Conservation (phyloP, 2,329 filamentous ascomycete genomes). For the Xylariaceae sp. region DNA sequence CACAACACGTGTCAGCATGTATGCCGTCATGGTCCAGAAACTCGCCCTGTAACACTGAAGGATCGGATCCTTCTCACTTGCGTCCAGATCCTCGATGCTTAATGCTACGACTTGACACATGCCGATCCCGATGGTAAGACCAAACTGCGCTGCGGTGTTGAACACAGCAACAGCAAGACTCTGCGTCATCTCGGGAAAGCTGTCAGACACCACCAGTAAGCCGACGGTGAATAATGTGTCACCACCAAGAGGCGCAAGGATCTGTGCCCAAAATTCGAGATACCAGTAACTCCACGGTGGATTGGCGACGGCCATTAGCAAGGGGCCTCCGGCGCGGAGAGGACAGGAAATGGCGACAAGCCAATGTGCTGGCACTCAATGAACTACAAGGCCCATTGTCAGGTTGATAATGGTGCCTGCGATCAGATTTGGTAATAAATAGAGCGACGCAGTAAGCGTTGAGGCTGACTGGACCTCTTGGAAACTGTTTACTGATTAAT, state of each 20-base stretch:
- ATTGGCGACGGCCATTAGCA: conserved; percentile 51
- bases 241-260: conserved; percentile 41
- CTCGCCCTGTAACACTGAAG: conserved; percentile 50
- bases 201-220: conserved; percentile 50
- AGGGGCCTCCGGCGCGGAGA: conserved; percentile 43
- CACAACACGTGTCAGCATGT: conserved; percentile 36
- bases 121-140: conserved; percentile 49
- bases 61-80: conserved; percentile 28
- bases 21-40: conserved; percentile 51
- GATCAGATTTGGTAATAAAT: conserved; percentile 42
- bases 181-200: conserved; percentile 51
- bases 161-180: conserved; percentile 58
- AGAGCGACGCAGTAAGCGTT: conserved; percentile 36
- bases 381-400: conserved; percentile 39
- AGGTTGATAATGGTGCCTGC: conserved; percentile 42
- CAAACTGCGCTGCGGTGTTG: conserved; percentile 55
- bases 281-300: conserved; percentile 49
- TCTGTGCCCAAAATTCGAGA: conserved; percentile 40
- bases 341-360: conserved; percentile 38
- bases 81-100: conserved; percentile 39
- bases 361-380: conserved; percentile 35
- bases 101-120: conserved; percentile 46
- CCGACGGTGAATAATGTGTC: conserved; percentile 55
- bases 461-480: conserved; percentile 38
- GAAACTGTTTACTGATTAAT: conserved; percentile 24